Base-by-base conservation (phyloP, 2,329 filamentous ascomycete genomes). In the Cryphonectria radicalis region DNA sequence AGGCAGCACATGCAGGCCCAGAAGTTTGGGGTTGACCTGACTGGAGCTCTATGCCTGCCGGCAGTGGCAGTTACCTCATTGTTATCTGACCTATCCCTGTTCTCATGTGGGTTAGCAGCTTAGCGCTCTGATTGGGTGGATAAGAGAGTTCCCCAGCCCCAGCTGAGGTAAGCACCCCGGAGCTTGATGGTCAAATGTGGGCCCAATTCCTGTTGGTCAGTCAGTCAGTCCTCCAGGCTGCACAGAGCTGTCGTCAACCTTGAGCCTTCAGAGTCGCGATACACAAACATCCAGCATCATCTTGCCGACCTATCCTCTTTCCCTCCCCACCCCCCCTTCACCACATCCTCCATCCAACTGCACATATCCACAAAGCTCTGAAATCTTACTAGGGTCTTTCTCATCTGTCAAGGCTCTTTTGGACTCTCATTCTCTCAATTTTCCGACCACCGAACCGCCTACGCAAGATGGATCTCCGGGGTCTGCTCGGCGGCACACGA, bases 381-480 rank as follows among this genome's bases (percentile, higher is more conserved):
- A 19, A n/a, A 63, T 35, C 42, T 3, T 3, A 22, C 17, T 22
- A 11, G 32, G 17, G 28, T 4, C 43, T 32, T 25, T 19, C 8
- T 28, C 42, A 11, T 28, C 7, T 32, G 8, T 46, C 43, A 10
- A 32, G 22, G 35, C 43, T 53, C 37, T 5, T 73, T 60, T 67
- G 70, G 71, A 73, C 63, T 72, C 73, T 71, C 68, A 1, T 22
- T 73, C 67, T 67, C 74, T 67, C 68, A 59, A 50, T 72, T 43
- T 64, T 67, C 70, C 70, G 63, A 70, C 69, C 71, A 65, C 74
- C 65, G 59, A 69, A 69, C 67, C 67, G 68, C 67, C 63, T 43
- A 4, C 40, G 25, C 69, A 85, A 75, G 72, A 98, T 98, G 95
- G 95, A 98, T 80, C 91, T 98, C 82, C 94, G 93, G 84, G 90